These are phyloP conservation scores for Malus sieversii DNA, from an alignment of 306 rosid genomes.

Conservation along the genomic window DNA sequence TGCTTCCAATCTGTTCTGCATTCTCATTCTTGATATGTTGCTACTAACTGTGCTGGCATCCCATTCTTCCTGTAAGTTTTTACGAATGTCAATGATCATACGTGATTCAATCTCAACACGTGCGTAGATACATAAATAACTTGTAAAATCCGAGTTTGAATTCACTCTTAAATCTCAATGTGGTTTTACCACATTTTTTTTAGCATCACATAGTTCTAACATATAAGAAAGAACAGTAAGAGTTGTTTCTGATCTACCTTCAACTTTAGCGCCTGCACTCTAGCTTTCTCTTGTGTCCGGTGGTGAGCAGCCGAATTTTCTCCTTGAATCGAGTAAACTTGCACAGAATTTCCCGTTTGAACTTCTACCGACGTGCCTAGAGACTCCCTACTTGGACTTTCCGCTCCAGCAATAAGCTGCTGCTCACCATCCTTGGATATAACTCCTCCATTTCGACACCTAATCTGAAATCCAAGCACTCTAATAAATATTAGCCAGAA, in stretches of 20 bases:
- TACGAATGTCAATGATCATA: background rate
- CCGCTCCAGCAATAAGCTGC: constrained; percentile 20
- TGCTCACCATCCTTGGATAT: constrained; percentile 14
- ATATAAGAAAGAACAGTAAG: background rate
- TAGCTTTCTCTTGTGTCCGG: constrained; percentile 38
- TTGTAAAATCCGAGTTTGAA: background rate
- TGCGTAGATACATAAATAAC: background rate
- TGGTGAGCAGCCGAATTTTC: constrained; percentile 35
- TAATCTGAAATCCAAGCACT: constrained; percentile 45
- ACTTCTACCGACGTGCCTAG: constrained; percentile 61
- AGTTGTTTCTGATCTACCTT: constrained; percentile 35
- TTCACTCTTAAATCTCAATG: background rate
- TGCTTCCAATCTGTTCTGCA: constrained; percentile 83
- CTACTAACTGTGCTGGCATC: constrained; percentile 94
- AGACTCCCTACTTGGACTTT: constrained; percentile 52
- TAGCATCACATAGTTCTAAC: background rate
- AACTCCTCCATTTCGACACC: constrained; percentile 31
- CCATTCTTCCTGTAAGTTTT: constrained; percentile 76
- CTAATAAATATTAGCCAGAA: constrained; percentile 10
- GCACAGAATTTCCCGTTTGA: constrained; percentile 59
- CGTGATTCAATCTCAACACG: background rate
- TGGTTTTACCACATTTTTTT: background rate
- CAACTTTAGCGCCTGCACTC: constrained; percentile 42
- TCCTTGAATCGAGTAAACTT: constrained; percentile 46
- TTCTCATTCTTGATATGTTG: constrained; percentile 67